Percentiles rank a stretch among this genome's conserved stretches.
phyloP scores from a whole-genome alignment of 345 rosid genomes.

The Aurinia saxatilis region DNA sequence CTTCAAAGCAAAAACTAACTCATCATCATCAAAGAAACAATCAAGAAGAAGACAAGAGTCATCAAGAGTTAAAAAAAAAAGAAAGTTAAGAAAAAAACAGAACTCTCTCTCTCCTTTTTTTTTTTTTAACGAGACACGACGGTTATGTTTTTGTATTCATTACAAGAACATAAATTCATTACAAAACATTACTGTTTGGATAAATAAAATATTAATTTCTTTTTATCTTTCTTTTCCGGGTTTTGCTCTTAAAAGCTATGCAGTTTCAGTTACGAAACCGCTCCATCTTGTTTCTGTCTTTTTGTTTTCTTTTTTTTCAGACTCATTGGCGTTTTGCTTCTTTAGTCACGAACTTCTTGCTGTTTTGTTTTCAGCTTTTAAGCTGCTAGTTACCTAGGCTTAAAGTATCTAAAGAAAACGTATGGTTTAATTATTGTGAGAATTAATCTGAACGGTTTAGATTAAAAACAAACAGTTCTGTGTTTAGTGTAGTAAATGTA shows the following conservation, averaged over 20 bases:
- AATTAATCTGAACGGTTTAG: background rate
- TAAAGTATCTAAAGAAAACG: background rate
- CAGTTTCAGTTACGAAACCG: conserved; percentile 34
- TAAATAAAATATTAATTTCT: background rate
- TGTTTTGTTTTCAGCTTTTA: background rate
- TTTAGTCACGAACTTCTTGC: background rate
- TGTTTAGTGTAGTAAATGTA: conserved; percentile 4
- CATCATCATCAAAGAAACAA: conserved; percentile 35
- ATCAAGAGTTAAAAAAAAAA: conserved; percentile 23
- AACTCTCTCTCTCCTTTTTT: background rate
- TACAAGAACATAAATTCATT: conserved; percentile 21
- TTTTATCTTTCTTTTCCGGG: conserved; percentile 11
- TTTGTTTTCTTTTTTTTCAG: background rate
- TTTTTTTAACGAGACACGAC: conserved; percentile 27
- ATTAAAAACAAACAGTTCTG: background rate
- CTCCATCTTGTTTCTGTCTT: conserved; percentile 10
- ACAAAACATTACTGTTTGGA: conserved; percentile 1
- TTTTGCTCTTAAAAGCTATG: conserved; percentile 5
- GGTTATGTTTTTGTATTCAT: conserved; percentile 24
- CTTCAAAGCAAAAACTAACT: conserved; percentile 10
- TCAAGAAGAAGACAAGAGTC: conserved; percentile 30
- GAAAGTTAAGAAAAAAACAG: background rate
- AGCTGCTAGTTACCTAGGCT: no score
- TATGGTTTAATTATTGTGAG: conserved; percentile 13
- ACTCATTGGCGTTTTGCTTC: background rate